Evolutionary conservation across 139 green algal genomes (phyloP), one percentile per base, ranked within the genome.

Genomic region (Mychonastes homosphaera): DNA sequence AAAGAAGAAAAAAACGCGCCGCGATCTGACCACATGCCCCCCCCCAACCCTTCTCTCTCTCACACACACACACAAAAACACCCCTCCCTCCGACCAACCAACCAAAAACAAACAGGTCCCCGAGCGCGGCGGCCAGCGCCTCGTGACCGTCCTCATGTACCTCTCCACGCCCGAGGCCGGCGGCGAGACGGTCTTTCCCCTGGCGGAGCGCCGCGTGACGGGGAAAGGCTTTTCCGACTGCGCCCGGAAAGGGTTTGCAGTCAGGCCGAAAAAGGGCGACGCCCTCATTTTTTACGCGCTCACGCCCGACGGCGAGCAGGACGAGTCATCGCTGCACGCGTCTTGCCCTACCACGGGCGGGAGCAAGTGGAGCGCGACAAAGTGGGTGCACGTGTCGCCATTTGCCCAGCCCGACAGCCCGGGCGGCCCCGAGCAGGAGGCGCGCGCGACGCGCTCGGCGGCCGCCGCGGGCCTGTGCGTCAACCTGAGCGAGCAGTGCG

Each of bases 91-190:
- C n/a, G n/a, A n/a, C n/a, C n/a, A n/a, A n/a, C n/a, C n/a, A n/a
- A n/a, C n/a, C n/a, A n/a, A n/a, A n/a, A n/a, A n/a, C n/a, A n/a
- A n/a, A n/a, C n/a, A n/a, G 15, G n/a, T 29, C 12, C 63, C 59
- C 4, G 62, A 73, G 29, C 45, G 71, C 3, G 87, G 87, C 18
- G 84, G 84, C 8, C 82, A 94, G 53, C 74, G 87, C 6, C 73
- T 90, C 18, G 72, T 83, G 34, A 90, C 82, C 0, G 62, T 88
- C 44, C 76, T 90, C 19, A 86, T 88, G 76, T 90, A 89, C 73
- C 65, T 90, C 26, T 61, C 34, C 4, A 49, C 67, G 3, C 58
- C 70, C 8, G 65, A 75, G 26, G 58, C 62, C 21, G 70, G 70
- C 12, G 70, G 70, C 15, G 69, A 77, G 58, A 77, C 69, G 7